A percentile compares a stretch with the other conserved stretches of the same genome.
Conservation (phyloP, 108 stramenopile genomes). For the Licmophora abbreviata region DNA sequence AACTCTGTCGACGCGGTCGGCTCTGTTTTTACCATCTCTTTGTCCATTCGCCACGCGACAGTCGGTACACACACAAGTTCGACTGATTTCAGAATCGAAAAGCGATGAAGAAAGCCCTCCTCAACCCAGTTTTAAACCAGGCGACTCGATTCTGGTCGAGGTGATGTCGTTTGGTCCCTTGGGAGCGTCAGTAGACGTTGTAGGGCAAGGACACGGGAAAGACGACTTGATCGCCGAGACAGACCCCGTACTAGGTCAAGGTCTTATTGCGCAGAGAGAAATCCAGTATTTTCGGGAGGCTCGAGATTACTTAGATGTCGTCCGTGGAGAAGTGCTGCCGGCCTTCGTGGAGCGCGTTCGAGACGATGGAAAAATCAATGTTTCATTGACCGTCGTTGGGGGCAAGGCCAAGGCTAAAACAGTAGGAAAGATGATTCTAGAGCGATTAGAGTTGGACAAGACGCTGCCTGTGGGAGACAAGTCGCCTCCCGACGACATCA, state of each 20-base stretch:
- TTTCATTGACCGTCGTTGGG: constrained; percentile 57
- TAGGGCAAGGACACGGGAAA: constrained; percentile 47
- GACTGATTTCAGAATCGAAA: no score
- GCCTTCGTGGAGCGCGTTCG: constrained; percentile 65
- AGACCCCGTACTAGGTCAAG: constrained; percentile 47
- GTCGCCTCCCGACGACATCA: constrained; percentile 64
- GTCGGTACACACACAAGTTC: no score
- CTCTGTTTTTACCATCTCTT: no score
- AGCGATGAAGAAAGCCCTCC: no score
- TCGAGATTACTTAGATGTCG: constrained; percentile 62
- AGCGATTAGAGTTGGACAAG: constrained; percentile 30
- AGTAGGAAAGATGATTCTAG: constrained; percentile 40
- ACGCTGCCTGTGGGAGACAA: constrained; percentile 64
- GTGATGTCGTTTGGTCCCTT: constrained; percentile 66
- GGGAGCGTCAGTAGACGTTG: constrained; percentile 65
- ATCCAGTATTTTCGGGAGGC: constrained; percentile 63
- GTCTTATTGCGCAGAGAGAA: constrained; percentile 69
- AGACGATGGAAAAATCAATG: constrained; percentile 57
- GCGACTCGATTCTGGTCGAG: constrained; percentile 70
- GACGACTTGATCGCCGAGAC: constrained; percentile 46
- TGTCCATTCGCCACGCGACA: no score
- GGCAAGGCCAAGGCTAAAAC: constrained; percentile 63
- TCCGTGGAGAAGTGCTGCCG: constrained; percentile 62
- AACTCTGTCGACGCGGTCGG: no score
- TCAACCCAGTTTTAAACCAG: constrained; percentile 46